These are phyloP conservation scores for Gentiana macrophylla DNA, from an alignment of 257 asterid genomes.

Conservation along the genomic window DNA sequence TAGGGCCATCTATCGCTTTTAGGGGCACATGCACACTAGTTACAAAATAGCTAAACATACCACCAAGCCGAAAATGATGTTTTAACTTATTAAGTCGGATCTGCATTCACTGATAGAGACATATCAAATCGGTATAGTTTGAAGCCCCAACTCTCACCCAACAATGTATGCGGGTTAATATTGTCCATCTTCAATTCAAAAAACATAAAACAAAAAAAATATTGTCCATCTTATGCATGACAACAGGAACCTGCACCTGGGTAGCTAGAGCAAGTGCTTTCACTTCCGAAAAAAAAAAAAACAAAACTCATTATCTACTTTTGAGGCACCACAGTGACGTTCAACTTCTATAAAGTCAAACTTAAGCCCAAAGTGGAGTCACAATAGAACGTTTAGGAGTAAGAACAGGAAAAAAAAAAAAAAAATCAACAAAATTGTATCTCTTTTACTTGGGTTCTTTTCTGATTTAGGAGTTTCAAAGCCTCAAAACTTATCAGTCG, in stretches of 20 bases:
- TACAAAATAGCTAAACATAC: too few relatives aligned
- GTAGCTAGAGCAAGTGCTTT: too few relatives aligned
- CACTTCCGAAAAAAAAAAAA: background rate
- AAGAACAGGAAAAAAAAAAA: constrained; percentile 7
- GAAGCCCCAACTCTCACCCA: too few relatives aligned
- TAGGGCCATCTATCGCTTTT: too few relatives aligned
- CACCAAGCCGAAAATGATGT: constrained; percentile 10
- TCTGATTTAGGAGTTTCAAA: constrained; percentile 14
- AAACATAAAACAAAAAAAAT: background rate
- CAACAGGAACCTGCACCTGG: background rate
- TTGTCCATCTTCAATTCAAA: background rate
- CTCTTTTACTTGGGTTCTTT: constrained; percentile 20
- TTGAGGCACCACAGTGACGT: too few relatives aligned
- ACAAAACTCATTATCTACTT: background rate
- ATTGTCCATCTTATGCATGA: background rate
- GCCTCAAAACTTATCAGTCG: constrained; percentile 15
- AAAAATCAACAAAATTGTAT: constrained; percentile 36
- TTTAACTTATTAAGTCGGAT: constrained; percentile 7
- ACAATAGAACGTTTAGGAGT: background rate
- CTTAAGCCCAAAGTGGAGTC: background rate
- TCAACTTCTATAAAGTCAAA: too few relatives aligned
- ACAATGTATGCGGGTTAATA: too few relatives aligned
- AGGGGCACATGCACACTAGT: too few relatives aligned
- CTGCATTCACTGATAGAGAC: too few relatives aligned
- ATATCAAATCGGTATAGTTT: too few relatives aligned